Percentiles rank a stretch among this genome's conserved stretches.
phyloP scores from a whole-genome alignment of 805 yeast species.

The Metschnikowia borealis region DNA sequence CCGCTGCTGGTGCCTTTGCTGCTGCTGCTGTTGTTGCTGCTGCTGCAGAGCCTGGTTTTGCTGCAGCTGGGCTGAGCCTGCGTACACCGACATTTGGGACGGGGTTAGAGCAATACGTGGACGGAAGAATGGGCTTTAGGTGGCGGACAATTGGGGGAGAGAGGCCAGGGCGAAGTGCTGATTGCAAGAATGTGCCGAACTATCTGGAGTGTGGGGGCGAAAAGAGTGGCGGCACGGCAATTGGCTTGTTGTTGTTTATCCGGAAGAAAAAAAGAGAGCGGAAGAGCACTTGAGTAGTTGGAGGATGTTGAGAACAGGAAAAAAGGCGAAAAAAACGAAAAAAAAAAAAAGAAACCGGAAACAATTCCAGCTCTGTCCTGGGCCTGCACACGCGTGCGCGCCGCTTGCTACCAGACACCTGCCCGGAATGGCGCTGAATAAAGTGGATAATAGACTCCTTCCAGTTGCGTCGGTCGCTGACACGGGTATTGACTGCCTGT shows the following conservation, averaged over 20 bases:
- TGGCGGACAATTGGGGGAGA: neutral
- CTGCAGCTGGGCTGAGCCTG: constrained; percentile 21
- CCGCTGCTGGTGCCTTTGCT: constrained; percentile 42
- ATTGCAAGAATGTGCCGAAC: neutral
- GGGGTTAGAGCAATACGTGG: neutral
- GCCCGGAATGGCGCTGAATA: neutral
- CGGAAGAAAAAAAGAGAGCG: constrained; percentile 6
- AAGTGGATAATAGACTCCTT: neutral
- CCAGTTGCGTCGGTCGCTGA: neutral
- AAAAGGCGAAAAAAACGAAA: constrained; percentile 5
- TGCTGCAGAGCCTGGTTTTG: constrained; percentile 17
- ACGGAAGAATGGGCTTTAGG: neutral
- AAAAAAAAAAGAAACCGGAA: constrained; percentile 3
- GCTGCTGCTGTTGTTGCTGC: constrained; percentile 31
- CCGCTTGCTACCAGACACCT: neutral
- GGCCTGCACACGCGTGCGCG: constrained; percentile 4
- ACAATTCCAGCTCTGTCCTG: neutral
- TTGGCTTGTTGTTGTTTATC: constrained; percentile 5
- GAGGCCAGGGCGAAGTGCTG: neutral
- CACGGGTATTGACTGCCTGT: neutral
- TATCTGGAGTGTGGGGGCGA: neutral
- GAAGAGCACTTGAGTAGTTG: constrained; percentile 6
- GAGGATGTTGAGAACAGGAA: constrained; percentile 7
- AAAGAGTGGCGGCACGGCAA: constrained; percentile 4
- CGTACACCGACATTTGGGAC: constrained; percentile 18